A percentile compares a stretch with the other conserved stretches of the same genome.
These are phyloP conservation scores for Plectranthus barbatus DNA, from an alignment of 257 asterid species.

Conservation along the genomic window DNA sequence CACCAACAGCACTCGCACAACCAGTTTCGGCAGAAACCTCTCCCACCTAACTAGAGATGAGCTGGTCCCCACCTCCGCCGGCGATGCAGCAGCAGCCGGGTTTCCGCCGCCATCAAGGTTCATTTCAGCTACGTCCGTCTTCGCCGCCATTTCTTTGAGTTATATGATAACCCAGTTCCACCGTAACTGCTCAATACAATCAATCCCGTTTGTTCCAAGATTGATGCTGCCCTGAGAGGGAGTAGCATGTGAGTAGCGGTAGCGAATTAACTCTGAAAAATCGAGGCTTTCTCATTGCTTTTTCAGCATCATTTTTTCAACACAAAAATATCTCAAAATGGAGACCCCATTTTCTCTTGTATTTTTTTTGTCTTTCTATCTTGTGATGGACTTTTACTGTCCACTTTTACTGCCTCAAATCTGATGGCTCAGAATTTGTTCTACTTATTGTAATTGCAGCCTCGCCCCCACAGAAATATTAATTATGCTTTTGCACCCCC, in stretches of 20 bases:
- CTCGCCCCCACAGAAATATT: not conserved
- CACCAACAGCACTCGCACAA: slow-evolving; percentile 67
- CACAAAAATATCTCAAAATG: slow-evolving; percentile 34
- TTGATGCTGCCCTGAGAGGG: not conserved
- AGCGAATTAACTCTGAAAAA: not conserved
- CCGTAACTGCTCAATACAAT: slow-evolving; percentile 46
- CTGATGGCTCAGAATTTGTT: slow-evolving; percentile 36
- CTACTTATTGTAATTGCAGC: not conserved
- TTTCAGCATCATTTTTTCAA: slow-evolving; percentile 10
- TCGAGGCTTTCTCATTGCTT: not conserved
- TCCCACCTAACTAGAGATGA: slow-evolving; percentile 53
- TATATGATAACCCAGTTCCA: slow-evolving; percentile 18
- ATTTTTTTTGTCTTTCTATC: not conserved
- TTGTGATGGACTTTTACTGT: slow-evolving; percentile 15
- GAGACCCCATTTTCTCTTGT: slow-evolving; percentile 2
- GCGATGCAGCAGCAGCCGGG: slow-evolving; percentile 19
- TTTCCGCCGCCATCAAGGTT: slow-evolving; percentile 9
- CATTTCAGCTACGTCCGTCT: not conserved
- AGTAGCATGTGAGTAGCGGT: slow-evolving; percentile 4
- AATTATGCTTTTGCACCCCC: not conserved
- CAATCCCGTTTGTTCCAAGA: slow-evolving; percentile 44
- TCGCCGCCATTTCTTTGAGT: slow-evolving; percentile 19
- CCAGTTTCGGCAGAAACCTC: slow-evolving; percentile 73
- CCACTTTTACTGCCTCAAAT: slow-evolving; percentile 35
- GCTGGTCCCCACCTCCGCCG: slow-evolving; percentile 18